Evolutionary conservation across 352 stramenopile species (phyloP), one percentile per base, ranked within the genome.

Genomic region (Thalassiosira hispida): DNA sequence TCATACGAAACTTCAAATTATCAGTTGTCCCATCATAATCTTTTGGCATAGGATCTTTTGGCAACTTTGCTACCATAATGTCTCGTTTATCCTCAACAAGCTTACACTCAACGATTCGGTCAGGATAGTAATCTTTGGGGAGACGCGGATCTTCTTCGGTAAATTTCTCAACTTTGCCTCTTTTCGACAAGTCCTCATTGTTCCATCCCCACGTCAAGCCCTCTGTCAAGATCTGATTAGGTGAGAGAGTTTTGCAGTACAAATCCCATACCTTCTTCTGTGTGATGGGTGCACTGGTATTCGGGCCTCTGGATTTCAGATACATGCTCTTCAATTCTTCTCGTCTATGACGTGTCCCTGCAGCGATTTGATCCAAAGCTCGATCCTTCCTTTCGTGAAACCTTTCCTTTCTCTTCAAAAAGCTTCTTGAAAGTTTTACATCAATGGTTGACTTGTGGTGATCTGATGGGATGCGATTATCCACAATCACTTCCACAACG

Each of bases 91-190:
- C 77, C 27, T 73, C 52, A 35, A 92, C 63, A 35, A 81, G 57
- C 38, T 81, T 80, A 44, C 88, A 93, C 47, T 89, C 84, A 0
- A 93, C 84, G 53, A 93, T 93, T 6, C 86, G 65, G 75, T 92
- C 72, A 0, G 83, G 76, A 70, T 76, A 90, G 25, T 59, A 77
- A 23, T 88, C 67, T 33, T 8, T 14, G 9, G 84, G 78, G 33
- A 59, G 40, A 22, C 44, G 47, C 1, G 81, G 76, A 84, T 91
- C 66, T 31, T 71, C 16, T 49, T 40, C 47, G 23, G 29, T 27
- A 52, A 66, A 59, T 38, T 22, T 22, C 51, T 81, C 46, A 27
- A 78, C 29, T 55, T 53, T 52, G 27, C 29, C 16, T 25, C 23
- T 14, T 44, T 56, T 16, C 16, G 47, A 52, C 11, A 23, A n/a